Percentiles rank a stretch among this genome's conserved stretches.
These are phyloP conservation scores for Rosa rugosa DNA, from an alignment of 306 rosid genomes.

Conservation along the genomic window DNA sequence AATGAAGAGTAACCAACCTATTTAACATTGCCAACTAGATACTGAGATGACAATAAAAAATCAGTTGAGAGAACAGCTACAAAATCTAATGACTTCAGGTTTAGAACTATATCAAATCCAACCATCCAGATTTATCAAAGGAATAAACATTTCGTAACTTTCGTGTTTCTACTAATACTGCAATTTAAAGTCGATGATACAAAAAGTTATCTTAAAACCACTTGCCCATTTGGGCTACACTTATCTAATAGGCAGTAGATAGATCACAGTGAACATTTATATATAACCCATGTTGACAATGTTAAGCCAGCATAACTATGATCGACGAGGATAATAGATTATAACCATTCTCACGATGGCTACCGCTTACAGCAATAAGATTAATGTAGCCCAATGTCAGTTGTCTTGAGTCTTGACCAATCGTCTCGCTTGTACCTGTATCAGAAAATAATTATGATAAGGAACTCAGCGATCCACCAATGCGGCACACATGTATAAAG, in stretches of 20 bases:
- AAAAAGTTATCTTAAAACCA: neutral
- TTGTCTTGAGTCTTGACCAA: slow-evolving; percentile 33
- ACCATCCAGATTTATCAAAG: neutral
- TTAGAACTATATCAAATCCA: neutral
- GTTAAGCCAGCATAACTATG: neutral
- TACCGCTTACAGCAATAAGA: slow-evolving; percentile 39
- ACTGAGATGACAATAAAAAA: neutral
- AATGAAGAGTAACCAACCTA: neutral
- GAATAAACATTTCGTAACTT: neutral
- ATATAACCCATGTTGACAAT: neutral
- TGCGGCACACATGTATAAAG: neutral
- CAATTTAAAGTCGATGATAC: neutral
- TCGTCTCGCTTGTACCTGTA: slow-evolving; percentile 26
- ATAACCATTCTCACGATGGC: slow-evolving; percentile 27
- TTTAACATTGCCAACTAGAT: neutral
- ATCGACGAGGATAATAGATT: neutral
- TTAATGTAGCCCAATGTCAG: slow-evolving; percentile 25
- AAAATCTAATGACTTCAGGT: neutral
- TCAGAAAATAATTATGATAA: neutral
- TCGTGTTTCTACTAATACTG: neutral
- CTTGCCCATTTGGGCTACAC: neutral
- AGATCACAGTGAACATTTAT: neutral
- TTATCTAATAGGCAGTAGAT: neutral
- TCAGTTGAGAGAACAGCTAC: neutral
- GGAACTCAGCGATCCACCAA: neutral